A percentile compares a stretch with the other conserved stretches of the same genome.
Evolutionary conservation across 768 basidiomycete genomes (phyloP).

Genomic region (Kwoniella sp.): DNA sequence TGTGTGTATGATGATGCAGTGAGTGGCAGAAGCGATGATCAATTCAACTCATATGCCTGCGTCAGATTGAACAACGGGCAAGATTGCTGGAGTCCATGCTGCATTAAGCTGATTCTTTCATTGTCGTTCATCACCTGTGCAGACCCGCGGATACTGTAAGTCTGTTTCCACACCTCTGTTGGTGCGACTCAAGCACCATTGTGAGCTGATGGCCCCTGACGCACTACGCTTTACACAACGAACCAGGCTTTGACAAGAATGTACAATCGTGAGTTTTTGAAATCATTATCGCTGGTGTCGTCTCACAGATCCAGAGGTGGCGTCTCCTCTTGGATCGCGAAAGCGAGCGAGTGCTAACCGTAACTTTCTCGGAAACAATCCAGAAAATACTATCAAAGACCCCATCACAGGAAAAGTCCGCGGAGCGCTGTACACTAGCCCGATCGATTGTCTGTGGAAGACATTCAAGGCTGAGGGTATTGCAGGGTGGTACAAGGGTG

Average conservation of each 20-base stretch:
- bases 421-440: conserved; percentile 83
- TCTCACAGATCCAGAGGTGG: background rate
- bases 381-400: conserved; percentile 55
- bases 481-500: conserved; percentile 94
- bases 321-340: background rate
- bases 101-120: background rate
- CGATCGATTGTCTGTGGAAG: conserved; percentile 96
- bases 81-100: background rate
- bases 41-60: too few relatives aligned
- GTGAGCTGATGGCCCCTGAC: background rate
- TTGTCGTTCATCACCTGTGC: background rate
- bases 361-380: too few relatives aligned
- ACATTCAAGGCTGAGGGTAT: conserved; percentile 87
- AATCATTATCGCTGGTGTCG: background rate
- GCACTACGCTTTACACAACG: background rate
- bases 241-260: conserved; percentile 80
- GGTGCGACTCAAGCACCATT: background rate
- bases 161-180: too few relatives aligned
- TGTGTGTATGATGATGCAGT: conserved; percentile 96
- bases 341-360: too few relatives aligned
- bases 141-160: conserved; percentile 46
- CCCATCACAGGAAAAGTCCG: conserved; percentile 56
- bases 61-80: background rate
- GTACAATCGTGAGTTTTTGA: conserved; percentile 73
- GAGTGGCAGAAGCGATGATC: too few relatives aligned